Conservation (phyloP, 495 filamentous ascomycete genomes). For the Gamarada debralockiae region DNA sequence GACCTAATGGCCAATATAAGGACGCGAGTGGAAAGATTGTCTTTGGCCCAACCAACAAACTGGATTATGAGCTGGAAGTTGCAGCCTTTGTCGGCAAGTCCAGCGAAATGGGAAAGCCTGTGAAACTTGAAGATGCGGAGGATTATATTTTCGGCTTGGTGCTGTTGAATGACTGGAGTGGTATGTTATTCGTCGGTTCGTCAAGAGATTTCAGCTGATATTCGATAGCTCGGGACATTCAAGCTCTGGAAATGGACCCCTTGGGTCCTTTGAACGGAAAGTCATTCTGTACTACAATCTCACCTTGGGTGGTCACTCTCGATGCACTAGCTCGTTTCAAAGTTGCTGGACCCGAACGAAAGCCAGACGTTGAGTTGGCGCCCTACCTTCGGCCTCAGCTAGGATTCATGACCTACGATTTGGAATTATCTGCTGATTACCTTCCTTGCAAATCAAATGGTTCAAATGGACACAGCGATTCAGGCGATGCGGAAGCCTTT, state of each 20-base stretch:
- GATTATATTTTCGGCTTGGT: slow-evolving; percentile 84
- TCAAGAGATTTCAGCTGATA: no score
- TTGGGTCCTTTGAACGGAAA: slow-evolving; percentile 85
- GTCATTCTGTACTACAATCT: slow-evolving; percentile 85
- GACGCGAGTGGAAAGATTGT: slow-evolving; percentile 25
- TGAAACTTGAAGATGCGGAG: slow-evolving; percentile 64
- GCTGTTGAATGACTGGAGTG: slow-evolving; percentile 88
- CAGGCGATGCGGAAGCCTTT: slow-evolving; percentile 45
- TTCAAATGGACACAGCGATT: background rate
- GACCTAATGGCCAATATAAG: slow-evolving; percentile 68
- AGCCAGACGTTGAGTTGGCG: slow-evolving; percentile 46
- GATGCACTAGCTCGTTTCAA: slow-evolving; percentile 73
- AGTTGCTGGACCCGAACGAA: slow-evolving; percentile 50
- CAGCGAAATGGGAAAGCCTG: slow-evolving; percentile 61
- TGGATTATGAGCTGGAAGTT: slow-evolving; percentile 88
- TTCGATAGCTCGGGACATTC: slow-evolving; percentile 85
- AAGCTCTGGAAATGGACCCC: slow-evolving; percentile 81
- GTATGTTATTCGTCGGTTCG: slow-evolving; percentile 5
- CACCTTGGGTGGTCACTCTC: slow-evolving; percentile 80
- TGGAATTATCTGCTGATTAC: slow-evolving; percentile 38
- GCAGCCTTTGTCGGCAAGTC: slow-evolving; percentile 71
- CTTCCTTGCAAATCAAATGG: background rate
- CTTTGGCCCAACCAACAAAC: slow-evolving; percentile 29
- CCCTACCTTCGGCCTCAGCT: slow-evolving; percentile 65
- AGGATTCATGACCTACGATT: slow-evolving; percentile 61